Evolutionary conservation across 202 grass and related monocot species (phyloP), one percentile per base, ranked within the genome.

Genomic region (Zoysia matrella): DNA sequence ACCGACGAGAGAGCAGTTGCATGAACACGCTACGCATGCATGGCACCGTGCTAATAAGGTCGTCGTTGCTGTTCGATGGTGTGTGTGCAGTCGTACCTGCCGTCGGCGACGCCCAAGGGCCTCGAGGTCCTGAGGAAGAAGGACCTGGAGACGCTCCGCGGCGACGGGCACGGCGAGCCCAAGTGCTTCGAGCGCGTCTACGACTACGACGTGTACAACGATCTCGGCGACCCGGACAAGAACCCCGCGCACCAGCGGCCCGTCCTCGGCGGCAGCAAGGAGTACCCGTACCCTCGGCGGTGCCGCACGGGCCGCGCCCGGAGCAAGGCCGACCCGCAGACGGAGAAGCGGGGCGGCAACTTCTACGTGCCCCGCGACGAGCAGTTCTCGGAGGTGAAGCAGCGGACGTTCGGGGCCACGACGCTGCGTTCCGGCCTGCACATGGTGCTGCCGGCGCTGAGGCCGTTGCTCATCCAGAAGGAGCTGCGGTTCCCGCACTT

Each of bases 331-430:
- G 93, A 94, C 70, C 92, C 86, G 0, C 8, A 11, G 44, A 82
- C 92, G 64, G 95, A 98, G 89, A 4, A 0, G 46, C 77, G 86
- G n/a, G 45, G 42, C 39, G 49, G 69, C 2, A 4, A 10, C 47
- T 1, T 65, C 52, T 98, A 98, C 73, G 71, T 98, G 61, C 95
- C 92, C 1, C 77, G 86, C 51, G 95, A 94, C 52, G 95, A 98
- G 85, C 36, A 64, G 50, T 98, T 98, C 81, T 98, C 95, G 2
- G 95, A 93, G 52, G 82, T 93, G 76, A 98, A 98, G 84, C 65
- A 81, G 46, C 4, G 46, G 57, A 83, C 86, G 6, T 98, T 98
- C 88, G 61, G 84, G 0, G 81, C 66, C 2, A 91, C 90, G 16
- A 91, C 90, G 69, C 64, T 94, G 47, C 75, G 88, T 0, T 91